Evolutionary conservation across 257 asterid species (phyloP).

Genomic region (Anisodus tanguticus): DNA sequence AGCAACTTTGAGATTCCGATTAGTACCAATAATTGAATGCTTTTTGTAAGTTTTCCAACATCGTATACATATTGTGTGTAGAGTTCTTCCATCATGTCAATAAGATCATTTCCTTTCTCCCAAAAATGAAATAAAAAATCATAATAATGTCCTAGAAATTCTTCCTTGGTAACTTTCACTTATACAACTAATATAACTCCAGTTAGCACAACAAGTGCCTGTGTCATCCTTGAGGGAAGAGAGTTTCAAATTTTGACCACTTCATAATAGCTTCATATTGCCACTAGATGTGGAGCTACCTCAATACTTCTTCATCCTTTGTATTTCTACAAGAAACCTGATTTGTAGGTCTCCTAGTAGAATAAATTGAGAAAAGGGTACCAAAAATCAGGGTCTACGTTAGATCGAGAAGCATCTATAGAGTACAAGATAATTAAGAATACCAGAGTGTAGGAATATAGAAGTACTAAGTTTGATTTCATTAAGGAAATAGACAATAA

Average conservation of each 20-base stretch:
- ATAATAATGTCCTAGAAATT: not conserved
- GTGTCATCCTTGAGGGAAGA: not conserved
- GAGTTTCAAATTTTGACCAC: not conserved
- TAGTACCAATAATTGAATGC: not conserved
- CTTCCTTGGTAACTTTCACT: not conserved
- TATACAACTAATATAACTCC: too few species aligned
- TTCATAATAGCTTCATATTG: not conserved
- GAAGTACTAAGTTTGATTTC: not conserved
- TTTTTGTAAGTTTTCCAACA: not conserved
- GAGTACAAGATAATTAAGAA: conserved; percentile 8
- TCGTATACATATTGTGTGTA: not conserved
- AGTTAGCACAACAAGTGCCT: not conserved
- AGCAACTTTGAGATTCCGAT: not conserved
- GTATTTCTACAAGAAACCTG: not conserved
- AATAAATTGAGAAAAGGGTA: not conserved
- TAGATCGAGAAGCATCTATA: not conserved
- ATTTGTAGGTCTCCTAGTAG: not conserved
- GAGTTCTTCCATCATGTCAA: not conserved
- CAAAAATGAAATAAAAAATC: not conserved
- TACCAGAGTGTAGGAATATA: not conserved
- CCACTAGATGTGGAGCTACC: not conserved
- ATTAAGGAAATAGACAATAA: not conserved
- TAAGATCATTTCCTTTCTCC: not conserved
- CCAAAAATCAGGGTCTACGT: not conserved
- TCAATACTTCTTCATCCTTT: not conserved